These are phyloP conservation scores for Rhinocladiella mackenziei DNA, from an alignment of 2,329 filamentous ascomycete species.

Conservation along the genomic window DNA sequence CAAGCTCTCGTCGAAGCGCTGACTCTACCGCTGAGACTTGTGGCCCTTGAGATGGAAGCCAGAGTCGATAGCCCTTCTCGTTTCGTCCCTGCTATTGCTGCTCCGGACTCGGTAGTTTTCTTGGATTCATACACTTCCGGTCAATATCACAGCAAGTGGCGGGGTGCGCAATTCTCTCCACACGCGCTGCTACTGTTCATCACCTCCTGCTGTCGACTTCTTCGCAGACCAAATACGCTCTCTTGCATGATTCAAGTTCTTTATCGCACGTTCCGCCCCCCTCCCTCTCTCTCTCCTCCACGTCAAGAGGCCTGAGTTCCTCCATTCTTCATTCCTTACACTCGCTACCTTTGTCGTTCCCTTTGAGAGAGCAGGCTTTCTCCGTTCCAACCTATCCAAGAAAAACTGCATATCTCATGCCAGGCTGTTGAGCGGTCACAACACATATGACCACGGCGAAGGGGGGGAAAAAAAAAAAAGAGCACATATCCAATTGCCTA, in stretches of 20 bases:
- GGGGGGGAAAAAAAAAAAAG: no score
- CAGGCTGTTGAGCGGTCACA: constrained; percentile 14
- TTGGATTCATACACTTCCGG: constrained; percentile 5
- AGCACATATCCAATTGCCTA: no score
- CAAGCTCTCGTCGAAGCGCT: constrained; percentile 23
- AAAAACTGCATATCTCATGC: constrained; percentile 7
- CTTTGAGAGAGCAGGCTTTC: constrained; percentile 22
- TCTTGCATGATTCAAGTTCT: constrained; percentile 11
- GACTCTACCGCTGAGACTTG: constrained; percentile 19
- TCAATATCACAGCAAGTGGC: constrained; percentile 26
- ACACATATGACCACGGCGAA: constrained; percentile 12
- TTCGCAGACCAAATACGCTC: background rate
- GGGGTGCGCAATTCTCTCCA: constrained; percentile 16
- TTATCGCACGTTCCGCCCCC: constrained; percentile 20
- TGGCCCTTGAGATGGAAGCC: constrained; percentile 1
- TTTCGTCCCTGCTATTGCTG: no score
- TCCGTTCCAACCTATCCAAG: constrained; percentile 5
- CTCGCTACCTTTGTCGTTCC: constrained; percentile 19
- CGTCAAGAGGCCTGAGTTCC: constrained; percentile 14
- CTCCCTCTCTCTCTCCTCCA: constrained; percentile 4
- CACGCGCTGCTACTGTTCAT: constrained; percentile 15
- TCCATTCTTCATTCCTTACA: constrained; percentile 18
- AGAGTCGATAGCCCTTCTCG: background rate
- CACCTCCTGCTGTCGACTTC: constrained; percentile 7
- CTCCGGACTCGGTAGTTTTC: constrained; percentile 10